Percentiles rank a stretch among this genome's conserved stretches.
These are phyloP conservation scores for sunflower (Helianthus annuus) DNA, from an alignment of 129 eudicot genomes.

Conservation along the genomic window DNA sequence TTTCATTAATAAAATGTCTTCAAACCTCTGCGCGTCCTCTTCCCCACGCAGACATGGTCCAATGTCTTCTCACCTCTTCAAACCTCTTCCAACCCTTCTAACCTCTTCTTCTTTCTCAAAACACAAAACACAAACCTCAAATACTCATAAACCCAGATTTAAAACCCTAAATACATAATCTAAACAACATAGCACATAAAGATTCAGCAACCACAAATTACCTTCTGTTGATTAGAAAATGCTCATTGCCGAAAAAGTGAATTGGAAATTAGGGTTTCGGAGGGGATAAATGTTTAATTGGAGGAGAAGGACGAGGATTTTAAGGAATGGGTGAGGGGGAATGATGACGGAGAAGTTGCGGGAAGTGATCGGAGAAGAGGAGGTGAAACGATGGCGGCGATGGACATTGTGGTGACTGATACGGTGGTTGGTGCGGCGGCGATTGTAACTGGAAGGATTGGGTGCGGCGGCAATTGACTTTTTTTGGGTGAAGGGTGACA, in stretches of 20 bases:
- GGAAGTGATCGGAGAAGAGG: conserved; percentile 33
- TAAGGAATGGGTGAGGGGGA: conserved; percentile 3
- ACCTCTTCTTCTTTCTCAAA: too few relatives aligned
- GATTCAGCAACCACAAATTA: too few relatives aligned
- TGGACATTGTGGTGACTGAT: conserved; percentile 37
- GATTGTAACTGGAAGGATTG: neutral
- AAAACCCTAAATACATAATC: too few relatives aligned
- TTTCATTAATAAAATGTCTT: too few relatives aligned
- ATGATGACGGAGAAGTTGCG: conserved; percentile 26
- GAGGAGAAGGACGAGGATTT: conserved; percentile 13
- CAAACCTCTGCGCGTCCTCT: too few relatives aligned
- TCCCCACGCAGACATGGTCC: too few relatives aligned
- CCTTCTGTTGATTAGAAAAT: too few relatives aligned
- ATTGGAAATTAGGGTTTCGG: conserved; percentile 32
- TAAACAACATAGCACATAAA: too few relatives aligned
- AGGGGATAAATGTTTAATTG: conserved; percentile 18
- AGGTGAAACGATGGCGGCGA: conserved; percentile 43
- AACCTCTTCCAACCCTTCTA: too few relatives aligned
- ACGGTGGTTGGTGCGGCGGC: conserved; percentile 25
- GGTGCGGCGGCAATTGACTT: conserved; percentile 13
- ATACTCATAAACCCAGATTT: too few relatives aligned
- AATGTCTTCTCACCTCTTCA: too few relatives aligned
- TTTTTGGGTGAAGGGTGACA: neutral
- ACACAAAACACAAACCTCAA: too few relatives aligned
- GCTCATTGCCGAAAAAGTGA: conserved; percentile 45